Evolutionary conservation across 2,329 filamentous ascomycete genomes (phyloP).

Genomic region (Pseudopithomyces chartarum): DNA sequence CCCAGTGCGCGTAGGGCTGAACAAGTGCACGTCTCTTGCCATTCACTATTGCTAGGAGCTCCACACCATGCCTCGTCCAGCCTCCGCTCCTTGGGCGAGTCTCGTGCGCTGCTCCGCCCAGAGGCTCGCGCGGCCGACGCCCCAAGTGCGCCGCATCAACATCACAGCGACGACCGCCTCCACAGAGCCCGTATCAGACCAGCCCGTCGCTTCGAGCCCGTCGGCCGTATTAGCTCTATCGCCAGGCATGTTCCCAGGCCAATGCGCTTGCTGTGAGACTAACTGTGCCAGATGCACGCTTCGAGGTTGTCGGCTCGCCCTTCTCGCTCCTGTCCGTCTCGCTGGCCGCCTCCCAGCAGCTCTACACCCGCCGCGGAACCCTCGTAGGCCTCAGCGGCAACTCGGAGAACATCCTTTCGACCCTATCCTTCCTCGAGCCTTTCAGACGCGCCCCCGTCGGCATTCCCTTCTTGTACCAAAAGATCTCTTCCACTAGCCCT

Average conservation of each 20-base stretch:
- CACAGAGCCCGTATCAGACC: constrained; percentile 46
- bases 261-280: not conserved
- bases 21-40: constrained; percentile 5
- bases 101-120: constrained; percentile 22
- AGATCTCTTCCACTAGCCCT: constrained; percentile 81
- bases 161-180: constrained; percentile 52
- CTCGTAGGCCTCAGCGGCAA: constrained; percentile 89
- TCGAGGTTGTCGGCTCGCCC: constrained; percentile 89
- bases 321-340: constrained; percentile 94
- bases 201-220: constrained; percentile 26
- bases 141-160: constrained; percentile 47
- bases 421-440: constrained; percentile 83
- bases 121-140: constrained; percentile 15
- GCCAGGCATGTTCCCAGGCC: constrained; percentile 26
- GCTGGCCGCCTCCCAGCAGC: constrained; percentile 87
- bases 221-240: constrained; percentile 27
- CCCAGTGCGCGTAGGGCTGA: constrained; percentile 7
- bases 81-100: constrained; percentile 33
- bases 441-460: constrained; percentile 78
- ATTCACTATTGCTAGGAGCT: constrained; percentile 12
- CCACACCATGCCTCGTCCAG: constrained; percentile 34
- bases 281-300: constrained; percentile 75
- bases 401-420: constrained; percentile 88
- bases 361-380: constrained; percentile 91
- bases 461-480: constrained; percentile 94